Conservation (phyloP, 805 yeast species). For the Pichia kluyveri region DNA sequence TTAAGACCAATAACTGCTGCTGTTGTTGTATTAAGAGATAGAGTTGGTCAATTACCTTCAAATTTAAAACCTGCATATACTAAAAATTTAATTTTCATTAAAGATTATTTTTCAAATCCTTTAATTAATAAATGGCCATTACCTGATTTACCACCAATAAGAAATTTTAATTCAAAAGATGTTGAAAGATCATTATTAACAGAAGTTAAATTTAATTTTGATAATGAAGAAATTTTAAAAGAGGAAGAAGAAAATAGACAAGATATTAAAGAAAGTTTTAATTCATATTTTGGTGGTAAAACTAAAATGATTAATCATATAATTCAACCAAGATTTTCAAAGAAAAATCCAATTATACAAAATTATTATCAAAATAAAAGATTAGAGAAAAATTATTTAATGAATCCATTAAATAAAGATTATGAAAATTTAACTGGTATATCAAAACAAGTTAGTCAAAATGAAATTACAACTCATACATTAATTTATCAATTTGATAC, state of each 20-base stretch:
- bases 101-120: conserved; percentile 42
- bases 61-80: conserved; percentile 68
- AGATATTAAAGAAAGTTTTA: conserved; percentile 9
- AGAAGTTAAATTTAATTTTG: conserved; percentile 60
- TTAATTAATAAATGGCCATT: conserved; percentile 55
- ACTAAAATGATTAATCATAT: conserved; percentile 25
- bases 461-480: conserved; percentile 49
- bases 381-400: conserved; percentile 55
- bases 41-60: conserved; percentile 75
- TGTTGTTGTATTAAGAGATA: conserved; percentile 69
- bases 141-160: conserved; percentile 61
- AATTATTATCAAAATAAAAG: conserved; percentile 54
- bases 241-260: conserved; percentile 19
- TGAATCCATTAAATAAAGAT: conserved; percentile 49
- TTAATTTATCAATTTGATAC: conserved; percentile 47
- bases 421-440: conserved; percentile 28
- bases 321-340: conserved; percentile 21
- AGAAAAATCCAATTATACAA: conserved; percentile 12
- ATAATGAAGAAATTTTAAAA: conserved; percentile 36
- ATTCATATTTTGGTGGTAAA: conserved; percentile 12
- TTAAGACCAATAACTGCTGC: conserved; percentile 71
- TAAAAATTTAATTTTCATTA: conserved; percentile 53
- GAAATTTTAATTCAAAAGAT: conserved; percentile 57
- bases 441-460: conserved; percentile 19
- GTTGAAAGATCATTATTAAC: conserved; percentile 72